Evolutionary conservation across 1,284 basidiomycete genomes (phyloP), one percentile per base, ranked within the genome.

Genomic region (Sanghuangporus weigelae): DNA sequence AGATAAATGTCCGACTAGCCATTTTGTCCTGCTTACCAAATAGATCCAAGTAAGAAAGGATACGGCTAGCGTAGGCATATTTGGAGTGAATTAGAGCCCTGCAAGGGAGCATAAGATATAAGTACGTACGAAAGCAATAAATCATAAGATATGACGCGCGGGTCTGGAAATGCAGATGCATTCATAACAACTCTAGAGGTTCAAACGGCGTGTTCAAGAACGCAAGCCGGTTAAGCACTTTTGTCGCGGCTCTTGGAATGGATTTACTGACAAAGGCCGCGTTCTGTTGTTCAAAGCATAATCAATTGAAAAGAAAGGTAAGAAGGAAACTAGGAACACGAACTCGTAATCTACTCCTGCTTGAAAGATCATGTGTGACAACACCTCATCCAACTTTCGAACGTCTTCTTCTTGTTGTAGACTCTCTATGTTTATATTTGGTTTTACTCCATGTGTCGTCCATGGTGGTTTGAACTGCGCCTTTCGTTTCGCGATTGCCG

Each of bases 321-420:
- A 38, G 60, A 40, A 48, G 6, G 54, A 49, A 54, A 46, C 10
- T 4, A 46, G 23, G 26, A 53, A 39, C 38, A 76, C 81, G 69
- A 69, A 93, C 90, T 93, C 92, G 70, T 85, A 93, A 75, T 94
- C 92, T 61, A 94, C 89, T 1, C 92, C 92, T 44, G 92, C 92
- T 71, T 93, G 92, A 68, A 91, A 93, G 58, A 94, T 91, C 75
- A 93, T 78, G 71, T 78, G 84, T 40, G 77, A 73, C 76, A 93
- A 84, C 42, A 89, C 82, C 19, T 87, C 81, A 70, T 90, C 84
- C 16, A 89, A 74, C 63, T 76, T 76, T 54, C 77, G 74, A 64
- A 71, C 73, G 46, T 77, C 79, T 64, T 74, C 71, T 66, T 77
- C 79, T 64, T 74, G 71, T 66, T 44, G 72, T 72, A 54, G 56